Base-by-base conservation (phyloP, 192 early-diverging fungal genomes). In the Coemansia asiatica region DNA sequence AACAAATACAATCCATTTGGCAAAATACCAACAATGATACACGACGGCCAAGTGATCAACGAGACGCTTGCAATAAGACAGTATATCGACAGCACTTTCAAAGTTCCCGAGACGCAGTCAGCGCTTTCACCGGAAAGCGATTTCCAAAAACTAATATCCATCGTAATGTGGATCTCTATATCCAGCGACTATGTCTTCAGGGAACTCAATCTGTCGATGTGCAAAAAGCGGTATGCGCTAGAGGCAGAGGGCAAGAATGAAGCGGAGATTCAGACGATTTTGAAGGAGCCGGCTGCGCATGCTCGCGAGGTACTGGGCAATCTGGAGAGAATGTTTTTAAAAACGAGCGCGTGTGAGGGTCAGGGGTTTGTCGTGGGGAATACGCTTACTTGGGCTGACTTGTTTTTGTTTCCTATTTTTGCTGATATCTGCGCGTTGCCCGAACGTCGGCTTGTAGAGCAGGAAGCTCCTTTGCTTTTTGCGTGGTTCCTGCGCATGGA, bases 1-100 rank as follows among this genome's bases (percentile, higher is more conserved):
- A 54, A 61, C 50, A 60, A 79, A 60, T 64, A 73, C 46, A 73
- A 72, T 28, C 54, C 76, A 9, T 79, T 79, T 73, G 70, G 76
- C 27, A 67, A 68, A 29, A 54, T 79, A 12, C 76, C 76, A 15
- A 59, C 71, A 8, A 35, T 79, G 26, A 18, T 73, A 0, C 49
- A 72, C 36, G 46, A 59, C 10, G 67, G 50, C 7, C 38, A 49
- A 6, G 36, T 58, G 2, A 44, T 79, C 16, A 61, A 66, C 31
- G 76, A 79, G 36, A 72, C 76, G 6, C 29, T 56, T 18, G 71
- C 65, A 13, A 79, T 79, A 36, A 61, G 67, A 9, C 48, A 44
- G 22, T 79, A 69, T 35, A 56, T 79, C 15, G 76, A 79, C 55
- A 38, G 50, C 15, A 60, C 36, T 9, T 71, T 59, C 15, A 35